Evolutionary conservation across 495 filamentous ascomycete genomes (phyloP).

Genomic region (Tuber indicum): DNA sequence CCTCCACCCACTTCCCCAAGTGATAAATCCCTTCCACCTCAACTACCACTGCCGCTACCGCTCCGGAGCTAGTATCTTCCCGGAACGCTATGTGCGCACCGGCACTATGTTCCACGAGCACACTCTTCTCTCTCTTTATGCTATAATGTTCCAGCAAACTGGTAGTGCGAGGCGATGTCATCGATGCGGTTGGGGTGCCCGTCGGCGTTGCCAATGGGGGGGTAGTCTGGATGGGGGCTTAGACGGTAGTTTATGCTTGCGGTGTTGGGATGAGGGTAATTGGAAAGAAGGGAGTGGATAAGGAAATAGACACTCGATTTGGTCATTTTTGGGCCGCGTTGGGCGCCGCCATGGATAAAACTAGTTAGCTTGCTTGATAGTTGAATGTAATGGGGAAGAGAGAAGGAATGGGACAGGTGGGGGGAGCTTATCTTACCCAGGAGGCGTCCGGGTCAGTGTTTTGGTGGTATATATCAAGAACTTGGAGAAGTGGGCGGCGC

Average conservation of each 20-base stretch:
- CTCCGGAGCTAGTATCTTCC: conserved; percentile 42
- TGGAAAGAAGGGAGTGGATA: conserved; percentile 46
- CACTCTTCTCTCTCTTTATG: conserved; percentile 48
- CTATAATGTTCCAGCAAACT: conserved; percentile 55
- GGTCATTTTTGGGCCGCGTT: conserved; percentile 65
- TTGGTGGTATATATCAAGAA: conserved; percentile 20
- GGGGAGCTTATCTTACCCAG: conserved; percentile 48
- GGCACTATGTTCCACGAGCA: conserved; percentile 70
- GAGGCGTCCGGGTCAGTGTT: conserved; percentile 38
- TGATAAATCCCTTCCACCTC: conserved; percentile 64
- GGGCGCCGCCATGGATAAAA: conserved; percentile 85
- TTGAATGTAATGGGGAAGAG: neutral
- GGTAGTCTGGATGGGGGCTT: conserved; percentile 60
- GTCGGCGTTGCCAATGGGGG: conserved; percentile 36
- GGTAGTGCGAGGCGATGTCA: conserved; percentile 61
- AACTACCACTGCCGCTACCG: conserved; percentile 45
- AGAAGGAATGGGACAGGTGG: neutral
- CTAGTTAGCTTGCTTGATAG: conserved; percentile 41
- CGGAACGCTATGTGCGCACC: conserved; percentile 72
- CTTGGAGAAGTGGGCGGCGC: conserved; percentile 14
- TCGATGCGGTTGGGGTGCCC: conserved; percentile 66
- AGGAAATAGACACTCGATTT: conserved; percentile 50
- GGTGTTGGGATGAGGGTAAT: conserved; percentile 47
- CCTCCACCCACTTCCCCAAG: conserved; percentile 50
- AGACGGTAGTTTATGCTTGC: conserved; percentile 76